These are phyloP conservation scores for Zygoascus meyerae DNA, from an alignment of 1,139 yeast genomes.

Conservation along the genomic window DNA sequence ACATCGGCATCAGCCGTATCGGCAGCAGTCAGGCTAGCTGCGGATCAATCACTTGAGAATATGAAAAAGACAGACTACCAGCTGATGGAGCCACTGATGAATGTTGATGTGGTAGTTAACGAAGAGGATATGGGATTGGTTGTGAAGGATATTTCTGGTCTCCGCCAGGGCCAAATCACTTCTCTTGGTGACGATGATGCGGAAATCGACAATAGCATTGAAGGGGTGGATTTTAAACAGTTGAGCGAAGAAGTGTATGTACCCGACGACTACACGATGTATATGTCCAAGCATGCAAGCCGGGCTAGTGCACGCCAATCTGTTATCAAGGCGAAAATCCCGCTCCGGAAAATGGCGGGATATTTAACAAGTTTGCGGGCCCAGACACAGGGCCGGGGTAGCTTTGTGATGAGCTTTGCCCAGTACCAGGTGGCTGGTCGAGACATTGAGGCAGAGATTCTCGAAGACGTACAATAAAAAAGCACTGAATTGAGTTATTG, in stretches of 20 bases:
- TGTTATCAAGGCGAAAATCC: slow-evolving; percentile 68
- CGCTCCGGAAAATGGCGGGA: slow-evolving; percentile 86
- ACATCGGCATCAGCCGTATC: slow-evolving; percentile 40
- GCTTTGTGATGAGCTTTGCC: slow-evolving; percentile 68
- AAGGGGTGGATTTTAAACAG: slow-evolving; percentile 21
- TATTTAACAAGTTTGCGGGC: slow-evolving; percentile 73
- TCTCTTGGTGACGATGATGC: slow-evolving; percentile 38
- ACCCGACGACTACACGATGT: slow-evolving; percentile 39
- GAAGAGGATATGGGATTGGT: slow-evolving; percentile 78
- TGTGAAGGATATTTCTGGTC: slow-evolving; percentile 70
- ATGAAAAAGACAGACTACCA: slow-evolving; percentile 37
- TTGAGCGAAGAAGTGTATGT: slow-evolving; percentile 32
- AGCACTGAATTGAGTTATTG: no score
- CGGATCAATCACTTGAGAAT: slow-evolving; percentile 37
- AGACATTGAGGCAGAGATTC: slow-evolving; percentile 8
- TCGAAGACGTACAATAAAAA: no score
- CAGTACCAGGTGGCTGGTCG: slow-evolving; percentile 51
- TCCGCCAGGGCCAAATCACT: slow-evolving; percentile 61
- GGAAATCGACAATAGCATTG: slow-evolving; percentile 20
- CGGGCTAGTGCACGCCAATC: slow-evolving; percentile 35
- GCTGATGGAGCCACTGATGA: slow-evolving; percentile 84
- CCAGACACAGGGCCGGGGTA: slow-evolving; percentile 84
- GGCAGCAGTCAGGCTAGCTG: slow-evolving; percentile 41
- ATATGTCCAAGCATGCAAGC: slow-evolving; percentile 35
- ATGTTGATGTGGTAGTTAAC: slow-evolving; percentile 58